Percentiles rank a stretch among this genome's conserved stretches.
These are phyloP conservation scores for Dothistroma septosporum DNA, from an alignment of 2,329 filamentous ascomycete genomes.

Conservation along the genomic window DNA sequence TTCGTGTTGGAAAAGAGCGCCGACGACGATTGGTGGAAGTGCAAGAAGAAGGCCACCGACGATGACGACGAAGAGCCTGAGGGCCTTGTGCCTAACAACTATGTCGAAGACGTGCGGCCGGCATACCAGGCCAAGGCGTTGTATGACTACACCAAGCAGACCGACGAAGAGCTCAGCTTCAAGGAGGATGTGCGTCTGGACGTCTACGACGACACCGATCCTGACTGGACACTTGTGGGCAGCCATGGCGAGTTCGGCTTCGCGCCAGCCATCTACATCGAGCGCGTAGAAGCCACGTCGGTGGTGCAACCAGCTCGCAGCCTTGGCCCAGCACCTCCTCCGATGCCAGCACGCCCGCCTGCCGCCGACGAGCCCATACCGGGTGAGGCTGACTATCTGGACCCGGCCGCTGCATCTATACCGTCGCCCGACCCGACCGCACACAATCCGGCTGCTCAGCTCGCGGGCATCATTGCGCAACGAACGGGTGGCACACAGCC, in stretches of 20 bases:
- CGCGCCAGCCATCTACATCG: slow-evolving; percentile 93
- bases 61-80: slow-evolving; percentile 89
- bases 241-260: slow-evolving; percentile 84
- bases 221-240: slow-evolving; percentile 94
- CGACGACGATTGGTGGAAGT: slow-evolving; percentile 87
- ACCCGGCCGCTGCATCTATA: slow-evolving; percentile 43
- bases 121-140: slow-evolving; percentile 75
- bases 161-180: slow-evolving; percentile 95
- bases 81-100: slow-evolving; percentile 89
- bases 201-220: slow-evolving; percentile 86
- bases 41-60: slow-evolving; percentile 76
- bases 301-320: slow-evolving; percentile 36
- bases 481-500: slow-evolving; percentile 38
- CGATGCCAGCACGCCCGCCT: slow-evolving; percentile 39
- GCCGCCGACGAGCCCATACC: slow-evolving; percentile 36
- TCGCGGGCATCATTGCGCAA: slow-evolving; percentile 52
- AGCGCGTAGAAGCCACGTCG: slow-evolving; percentile 55
- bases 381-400: slow-evolving; percentile 41
- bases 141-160: slow-evolving; percentile 97
- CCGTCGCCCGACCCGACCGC: slow-evolving; percentile 37
- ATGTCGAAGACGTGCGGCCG: slow-evolving; percentile 77
- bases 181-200: slow-evolving; percentile 77
- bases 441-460: slow-evolving; percentile 55
- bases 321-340: slow-evolving; percentile 30
- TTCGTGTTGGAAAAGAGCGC: slow-evolving; percentile 79